Conservation (phyloP, 1,284 basidiomycete genomes). For the Ceratobasidium papillatum region DNA sequence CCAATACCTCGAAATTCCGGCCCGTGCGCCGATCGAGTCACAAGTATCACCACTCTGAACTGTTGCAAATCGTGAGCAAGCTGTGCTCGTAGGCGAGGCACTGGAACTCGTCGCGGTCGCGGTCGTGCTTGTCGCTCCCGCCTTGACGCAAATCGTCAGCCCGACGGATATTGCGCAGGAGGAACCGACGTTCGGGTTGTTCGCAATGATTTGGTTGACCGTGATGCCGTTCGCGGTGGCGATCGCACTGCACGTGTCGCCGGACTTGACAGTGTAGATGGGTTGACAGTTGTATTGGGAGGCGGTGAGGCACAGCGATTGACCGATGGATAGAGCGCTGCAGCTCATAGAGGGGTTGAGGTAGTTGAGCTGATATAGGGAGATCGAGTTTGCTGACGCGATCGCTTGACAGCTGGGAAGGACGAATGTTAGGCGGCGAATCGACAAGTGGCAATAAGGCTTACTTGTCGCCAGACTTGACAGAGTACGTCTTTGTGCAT, state of each 20-base stretch:
- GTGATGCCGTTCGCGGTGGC: not conserved
- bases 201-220: not conserved
- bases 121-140: not conserved
- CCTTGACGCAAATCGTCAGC: not conserved
- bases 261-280: not conserved
- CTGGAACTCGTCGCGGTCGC: not conserved
- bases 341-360: conserved; percentile 9
- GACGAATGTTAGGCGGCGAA: not conserved
- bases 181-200: conserved; percentile 7
- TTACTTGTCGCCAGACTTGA: conserved; percentile 13
- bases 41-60: conserved; percentile 2
- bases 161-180: not conserved
- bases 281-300: not conserved
- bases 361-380: not conserved
- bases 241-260: not conserved
- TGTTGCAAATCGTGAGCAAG: not conserved
- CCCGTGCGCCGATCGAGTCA: not conserved
- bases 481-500: not conserved
- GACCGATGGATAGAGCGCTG: not conserved
- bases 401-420: not conserved
- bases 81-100: not conserved
- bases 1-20: conserved; percentile 8
- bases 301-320: not conserved
- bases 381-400: conserved; percentile 6
- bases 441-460: not conserved